Conservation (phyloP, 2,329 filamentous ascomycete species). For the Cladosporium velox region DNA sequence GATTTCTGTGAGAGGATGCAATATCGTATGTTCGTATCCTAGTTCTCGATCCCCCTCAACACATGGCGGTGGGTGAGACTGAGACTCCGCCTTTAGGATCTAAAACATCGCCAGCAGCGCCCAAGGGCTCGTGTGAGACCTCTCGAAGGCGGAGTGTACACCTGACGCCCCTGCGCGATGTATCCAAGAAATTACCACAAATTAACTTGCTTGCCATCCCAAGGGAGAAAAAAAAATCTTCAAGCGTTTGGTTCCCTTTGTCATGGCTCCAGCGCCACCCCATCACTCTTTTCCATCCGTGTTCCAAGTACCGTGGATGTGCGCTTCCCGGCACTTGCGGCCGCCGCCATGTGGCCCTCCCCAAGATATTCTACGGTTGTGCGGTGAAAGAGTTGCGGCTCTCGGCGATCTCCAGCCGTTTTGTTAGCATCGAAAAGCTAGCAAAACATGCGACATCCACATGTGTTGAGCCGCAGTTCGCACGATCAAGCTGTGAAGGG, state of each 20-base stretch:
- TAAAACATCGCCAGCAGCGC: background rate
- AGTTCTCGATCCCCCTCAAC: background rate
- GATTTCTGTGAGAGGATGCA: background rate
- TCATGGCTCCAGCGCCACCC: constrained; percentile 2
- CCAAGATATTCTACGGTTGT: background rate
- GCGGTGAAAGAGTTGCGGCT: constrained; percentile 1
- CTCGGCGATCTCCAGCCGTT: constrained; percentile 14
- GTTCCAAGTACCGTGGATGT: background rate
- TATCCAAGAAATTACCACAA: background rate
- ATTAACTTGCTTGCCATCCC: background rate
- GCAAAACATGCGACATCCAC: background rate
- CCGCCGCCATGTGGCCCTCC: background rate
- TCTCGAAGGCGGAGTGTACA: background rate
- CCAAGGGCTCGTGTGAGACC: background rate
- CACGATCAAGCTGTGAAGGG: background rate
- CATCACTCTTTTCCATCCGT: constrained; percentile 3
- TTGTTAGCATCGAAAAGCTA: background rate
- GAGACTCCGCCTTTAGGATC: background rate
- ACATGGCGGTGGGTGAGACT: background rate
- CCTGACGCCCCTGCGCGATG: background rate
- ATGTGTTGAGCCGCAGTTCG: background rate
- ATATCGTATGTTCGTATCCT: background rate
- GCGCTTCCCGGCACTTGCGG: background rate
- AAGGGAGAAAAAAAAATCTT: background rate
- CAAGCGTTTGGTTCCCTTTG: background rate